Evolutionary conservation across 1,284 basidiomycete species (phyloP).

Genomic region (Marasmius fiardii): DNA sequence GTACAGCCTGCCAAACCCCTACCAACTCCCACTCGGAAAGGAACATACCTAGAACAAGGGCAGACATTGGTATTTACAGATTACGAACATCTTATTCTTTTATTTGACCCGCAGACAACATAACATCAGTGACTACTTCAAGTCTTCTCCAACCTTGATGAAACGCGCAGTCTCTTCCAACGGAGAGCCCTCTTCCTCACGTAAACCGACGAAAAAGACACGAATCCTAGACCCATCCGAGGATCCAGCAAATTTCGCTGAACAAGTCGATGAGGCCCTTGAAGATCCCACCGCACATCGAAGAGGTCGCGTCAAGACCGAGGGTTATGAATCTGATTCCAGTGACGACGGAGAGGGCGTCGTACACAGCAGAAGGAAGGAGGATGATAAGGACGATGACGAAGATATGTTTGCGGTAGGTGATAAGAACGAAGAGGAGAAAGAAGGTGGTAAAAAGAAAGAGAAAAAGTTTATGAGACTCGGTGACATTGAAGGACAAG

Average conservation of each 20-base stretch:
- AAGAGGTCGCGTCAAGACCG: constrained; percentile 71
- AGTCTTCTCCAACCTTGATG: constrained; percentile 47
- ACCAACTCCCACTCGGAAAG: background rate
- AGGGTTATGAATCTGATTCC: constrained; percentile 93
- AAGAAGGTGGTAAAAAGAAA: constrained; percentile 48
- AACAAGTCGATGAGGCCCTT: constrained; percentile 70
- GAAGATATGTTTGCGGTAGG: constrained; percentile 88
- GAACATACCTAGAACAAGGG: too few relatives aligned
- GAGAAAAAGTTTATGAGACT: constrained; percentile 78
- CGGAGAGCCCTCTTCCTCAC: constrained; percentile 33
- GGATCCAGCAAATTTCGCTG: constrained; percentile 69
- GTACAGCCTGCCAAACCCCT: too few relatives aligned
- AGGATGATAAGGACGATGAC: constrained; percentile 57
- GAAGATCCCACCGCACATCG: constrained; percentile 58
- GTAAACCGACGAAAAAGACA: constrained; percentile 61
- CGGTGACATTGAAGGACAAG: constrained; percentile 95
- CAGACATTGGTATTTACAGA: too few relatives aligned
- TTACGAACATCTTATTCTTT: too few relatives aligned
- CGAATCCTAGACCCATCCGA: constrained; percentile 78
- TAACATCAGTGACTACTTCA: constrained; percentile 18
- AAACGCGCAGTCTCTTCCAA: constrained; percentile 51
- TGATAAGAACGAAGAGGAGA: constrained; percentile 52
- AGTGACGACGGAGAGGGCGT: constrained; percentile 91
- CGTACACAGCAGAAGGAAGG: constrained; percentile 70
- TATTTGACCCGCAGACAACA: too few relatives aligned